These are phyloP conservation scores for Irpex rosettiformis DNA, from an alignment of 1,284 basidiomycete species.

Conservation along the genomic window DNA sequence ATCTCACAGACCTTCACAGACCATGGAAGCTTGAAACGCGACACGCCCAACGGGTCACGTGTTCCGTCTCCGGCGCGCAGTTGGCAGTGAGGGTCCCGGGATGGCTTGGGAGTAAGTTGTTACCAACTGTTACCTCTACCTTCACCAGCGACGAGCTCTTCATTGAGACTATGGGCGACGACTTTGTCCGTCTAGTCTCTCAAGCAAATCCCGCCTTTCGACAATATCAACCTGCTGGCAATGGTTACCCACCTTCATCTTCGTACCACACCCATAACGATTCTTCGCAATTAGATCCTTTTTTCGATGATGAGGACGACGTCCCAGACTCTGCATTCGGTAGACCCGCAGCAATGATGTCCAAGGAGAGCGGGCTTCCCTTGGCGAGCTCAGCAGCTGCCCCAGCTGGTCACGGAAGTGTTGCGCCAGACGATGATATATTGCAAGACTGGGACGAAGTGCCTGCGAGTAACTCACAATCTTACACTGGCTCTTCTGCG, in stretches of 20 bases:
- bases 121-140: conserved; percentile 5
- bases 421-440: conserved; percentile 38
- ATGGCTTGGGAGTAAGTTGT: background rate
- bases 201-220: conserved; percentile 66
- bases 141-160: conserved; percentile 14
- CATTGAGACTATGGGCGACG: conserved; percentile 52
- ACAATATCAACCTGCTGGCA: conserved; percentile 53
- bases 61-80: background rate
- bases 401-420: conserved; percentile 50
- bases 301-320: conserved; percentile 73
- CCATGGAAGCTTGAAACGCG: background rate
- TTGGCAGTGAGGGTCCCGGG: background rate
- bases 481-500: conserved; percentile 42
- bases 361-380: conserved; percentile 67
- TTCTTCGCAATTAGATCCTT: conserved; percentile 62
- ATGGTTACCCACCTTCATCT: conserved; percentile 54
- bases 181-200: conserved; percentile 71
- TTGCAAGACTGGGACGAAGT: conserved; percentile 68
- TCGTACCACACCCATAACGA: conserved; percentile 17
- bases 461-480: conserved; percentile 32
- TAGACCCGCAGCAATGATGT: conserved; percentile 53
- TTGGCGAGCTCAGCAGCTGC: conserved; percentile 54
- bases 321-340: conserved; percentile 64
- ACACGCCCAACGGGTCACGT: background rate
- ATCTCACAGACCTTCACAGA: too few species aligned